Evolutionary conservation across 768 basidiomycete species (phyloP).

Genomic region (Hericium coralloides): DNA sequence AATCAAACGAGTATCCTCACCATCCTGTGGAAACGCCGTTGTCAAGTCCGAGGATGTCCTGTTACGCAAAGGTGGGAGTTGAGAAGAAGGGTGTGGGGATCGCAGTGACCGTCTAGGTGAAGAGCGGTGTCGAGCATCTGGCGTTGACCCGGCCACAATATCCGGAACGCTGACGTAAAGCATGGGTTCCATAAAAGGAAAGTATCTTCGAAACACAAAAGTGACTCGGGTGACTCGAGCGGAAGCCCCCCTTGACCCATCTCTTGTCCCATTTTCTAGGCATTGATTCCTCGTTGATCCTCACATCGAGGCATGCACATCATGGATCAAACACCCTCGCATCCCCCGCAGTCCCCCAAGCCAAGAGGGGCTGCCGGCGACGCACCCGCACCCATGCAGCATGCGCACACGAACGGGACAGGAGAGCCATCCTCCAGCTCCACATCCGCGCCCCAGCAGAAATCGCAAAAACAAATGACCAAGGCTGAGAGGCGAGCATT

Average conservation of each 20-base stretch:
- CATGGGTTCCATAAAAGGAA: neutral
- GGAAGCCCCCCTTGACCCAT: too few relatives aligned
- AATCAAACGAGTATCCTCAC: neutral
- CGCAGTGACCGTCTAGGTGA: neutral
- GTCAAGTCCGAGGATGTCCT: too few relatives aligned
- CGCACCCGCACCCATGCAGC: too few relatives aligned
- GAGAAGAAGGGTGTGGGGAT: neutral
- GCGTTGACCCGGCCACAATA: neutral
- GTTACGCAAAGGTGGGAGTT: neutral
- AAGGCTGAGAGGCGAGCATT: conserved; percentile 23
- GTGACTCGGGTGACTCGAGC: neutral
- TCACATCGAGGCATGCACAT: neutral
- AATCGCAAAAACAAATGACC: conserved; percentile 23
- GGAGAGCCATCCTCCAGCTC: neutral
- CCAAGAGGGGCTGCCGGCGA: too few relatives aligned
- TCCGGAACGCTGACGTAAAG: neutral
- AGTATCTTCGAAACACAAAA: neutral
- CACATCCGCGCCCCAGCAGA: neutral
- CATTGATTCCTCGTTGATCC: too few relatives aligned
- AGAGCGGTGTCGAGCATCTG: neutral
- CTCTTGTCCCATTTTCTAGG: too few relatives aligned
- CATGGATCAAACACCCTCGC: neutral
- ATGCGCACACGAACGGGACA: conserved; percentile 2
- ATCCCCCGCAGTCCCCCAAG: neutral
- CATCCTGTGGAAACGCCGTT: neutral